phyloP scores from a whole-genome alignment of 106 monocot genomes.

The Dioscorea dumetorum region DNA sequence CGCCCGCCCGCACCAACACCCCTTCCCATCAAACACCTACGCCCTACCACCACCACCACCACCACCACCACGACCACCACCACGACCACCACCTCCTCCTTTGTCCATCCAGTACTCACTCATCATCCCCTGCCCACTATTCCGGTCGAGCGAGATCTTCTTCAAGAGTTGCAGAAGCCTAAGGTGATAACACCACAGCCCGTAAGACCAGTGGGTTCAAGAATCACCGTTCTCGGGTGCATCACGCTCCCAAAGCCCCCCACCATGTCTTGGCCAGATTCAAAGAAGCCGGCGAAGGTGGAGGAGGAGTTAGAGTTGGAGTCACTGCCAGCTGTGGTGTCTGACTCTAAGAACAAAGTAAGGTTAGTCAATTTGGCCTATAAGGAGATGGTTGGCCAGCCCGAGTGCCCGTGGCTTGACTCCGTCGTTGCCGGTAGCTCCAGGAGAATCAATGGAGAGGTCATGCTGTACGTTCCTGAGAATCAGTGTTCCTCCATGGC shows the following conservation, averaged over 20 bases:
- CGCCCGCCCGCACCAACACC: conserved; percentile 1
- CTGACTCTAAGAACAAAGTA: conserved; percentile 72
- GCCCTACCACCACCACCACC: too few species aligned
- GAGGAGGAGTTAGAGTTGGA: conserved; percentile 79
- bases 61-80: too few species aligned
- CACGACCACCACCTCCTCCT: too few species aligned
- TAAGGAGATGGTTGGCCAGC: conserved; percentile 67
- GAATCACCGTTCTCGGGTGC: conserved; percentile 52
- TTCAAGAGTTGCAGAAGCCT: conserved; percentile 44
- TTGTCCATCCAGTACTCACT: neutral
- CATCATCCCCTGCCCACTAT: conserved; percentile 1
- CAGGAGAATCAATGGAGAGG: conserved; percentile 54
- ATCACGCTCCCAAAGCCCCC: conserved; percentile 5
- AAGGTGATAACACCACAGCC: conserved; percentile 57
- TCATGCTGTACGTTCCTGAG: conserved; percentile 49
- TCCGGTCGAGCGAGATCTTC: conserved; percentile 52
- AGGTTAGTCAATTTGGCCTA: conserved; percentile 66
- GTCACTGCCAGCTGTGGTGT: conserved; percentile 59
- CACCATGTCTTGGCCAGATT: neutral
- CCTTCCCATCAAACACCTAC: conserved; percentile 15
- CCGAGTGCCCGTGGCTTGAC: conserved; percentile 61
- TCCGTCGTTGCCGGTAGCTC: conserved; percentile 9
- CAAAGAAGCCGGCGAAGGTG: conserved; percentile 43
- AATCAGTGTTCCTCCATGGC: neutral
- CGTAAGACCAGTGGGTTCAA: conserved; percentile 72